A percentile compares a stretch with the other conserved stretches of the same genome.
Evolutionary conservation across 768 basidiomycete species (phyloP).

Genomic region (Crepidotus variabilis): DNA sequence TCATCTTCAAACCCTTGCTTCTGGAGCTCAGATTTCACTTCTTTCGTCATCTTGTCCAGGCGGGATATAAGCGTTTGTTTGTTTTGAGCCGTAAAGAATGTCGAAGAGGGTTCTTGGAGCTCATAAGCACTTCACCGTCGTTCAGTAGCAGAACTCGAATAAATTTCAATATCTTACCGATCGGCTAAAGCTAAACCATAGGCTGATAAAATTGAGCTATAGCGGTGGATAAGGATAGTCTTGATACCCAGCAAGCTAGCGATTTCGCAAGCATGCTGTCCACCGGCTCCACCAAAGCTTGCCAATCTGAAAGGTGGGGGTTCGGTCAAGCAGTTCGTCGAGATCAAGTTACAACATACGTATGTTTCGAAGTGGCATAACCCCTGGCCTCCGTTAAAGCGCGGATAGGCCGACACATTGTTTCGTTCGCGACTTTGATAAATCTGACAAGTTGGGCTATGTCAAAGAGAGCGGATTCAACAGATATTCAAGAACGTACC

Average conservation of each 20-base stretch:
- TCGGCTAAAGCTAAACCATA: slow-evolving; percentile 94
- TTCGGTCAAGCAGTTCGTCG: neutral
- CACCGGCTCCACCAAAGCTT: slow-evolving; percentile 87
- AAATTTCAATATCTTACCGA: slow-evolving; percentile 28
- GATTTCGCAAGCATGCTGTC: slow-evolving; percentile 92
- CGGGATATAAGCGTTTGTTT: slow-evolving; percentile 52
- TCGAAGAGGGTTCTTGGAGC: slow-evolving; percentile 85
- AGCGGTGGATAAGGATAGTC: slow-evolving; percentile 84
- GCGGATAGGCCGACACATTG: slow-evolving; percentile 92
- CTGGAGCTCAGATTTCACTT: slow-evolving; percentile 64
- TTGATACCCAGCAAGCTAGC: slow-evolving; percentile 83
- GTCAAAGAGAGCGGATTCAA: neutral
- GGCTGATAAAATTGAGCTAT: slow-evolving; percentile 90
- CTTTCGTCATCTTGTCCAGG: slow-evolving; percentile 61
- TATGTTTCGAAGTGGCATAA: slow-evolving; percentile 75
- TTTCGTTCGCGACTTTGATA: slow-evolving; percentile 95
- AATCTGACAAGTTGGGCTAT: slow-evolving; percentile 48
- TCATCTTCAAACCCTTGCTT: slow-evolving; percentile 78
- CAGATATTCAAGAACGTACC: slow-evolving; percentile 40
- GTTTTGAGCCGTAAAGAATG: slow-evolving; percentile 65
- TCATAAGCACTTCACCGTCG: slow-evolving; percentile 62
- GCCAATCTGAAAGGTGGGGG: slow-evolving; percentile 52
- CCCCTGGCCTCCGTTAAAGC: slow-evolving; percentile 89
- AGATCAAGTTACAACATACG: slow-evolving; percentile 26
- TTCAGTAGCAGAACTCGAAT: neutral